phyloP scores from a whole-genome alignment of 306 rosid genomes.

The Potentilla sterilis region DNA sequence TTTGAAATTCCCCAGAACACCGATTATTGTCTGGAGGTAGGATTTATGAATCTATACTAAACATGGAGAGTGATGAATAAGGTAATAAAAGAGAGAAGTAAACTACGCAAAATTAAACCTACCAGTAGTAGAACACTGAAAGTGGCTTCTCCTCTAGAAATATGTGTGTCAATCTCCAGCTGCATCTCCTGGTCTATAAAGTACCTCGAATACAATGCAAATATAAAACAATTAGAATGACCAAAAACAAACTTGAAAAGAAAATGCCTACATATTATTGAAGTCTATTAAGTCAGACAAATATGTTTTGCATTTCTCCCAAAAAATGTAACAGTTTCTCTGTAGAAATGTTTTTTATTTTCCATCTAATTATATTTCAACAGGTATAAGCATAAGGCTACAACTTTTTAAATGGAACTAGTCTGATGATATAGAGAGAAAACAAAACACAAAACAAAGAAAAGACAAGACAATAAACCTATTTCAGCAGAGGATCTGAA shows the following conservation, averaged over 20 bases:
- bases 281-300: background rate
- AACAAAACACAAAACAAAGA: background rate
- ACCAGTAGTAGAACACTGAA: conserved; percentile 47
- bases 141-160: conserved; percentile 45
- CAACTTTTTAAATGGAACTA: background rate
- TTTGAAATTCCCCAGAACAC: conserved; percentile 21
- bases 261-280: background rate
- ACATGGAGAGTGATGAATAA: background rate
- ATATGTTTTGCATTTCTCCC: background rate
- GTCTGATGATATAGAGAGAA: background rate
- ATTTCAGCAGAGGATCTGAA: background rate
- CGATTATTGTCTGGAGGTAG: conserved; percentile 3
- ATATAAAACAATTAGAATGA: background rate
- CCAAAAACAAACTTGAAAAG: background rate
- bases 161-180: conserved; percentile 44
- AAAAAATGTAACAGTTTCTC: background rate
- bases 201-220: conserved; percentile 24
- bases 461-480: background rate
- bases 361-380: background rate
- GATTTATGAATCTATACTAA: conserved; percentile 6
- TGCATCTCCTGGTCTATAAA: conserved; percentile 52
- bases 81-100: background rate
- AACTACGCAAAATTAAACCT: conserved; percentile 18
- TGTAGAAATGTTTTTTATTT: background rate
- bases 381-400: background rate